Conservation (phyloP, 495 filamentous ascomycete genomes). For the Darksidea phi region DNA sequence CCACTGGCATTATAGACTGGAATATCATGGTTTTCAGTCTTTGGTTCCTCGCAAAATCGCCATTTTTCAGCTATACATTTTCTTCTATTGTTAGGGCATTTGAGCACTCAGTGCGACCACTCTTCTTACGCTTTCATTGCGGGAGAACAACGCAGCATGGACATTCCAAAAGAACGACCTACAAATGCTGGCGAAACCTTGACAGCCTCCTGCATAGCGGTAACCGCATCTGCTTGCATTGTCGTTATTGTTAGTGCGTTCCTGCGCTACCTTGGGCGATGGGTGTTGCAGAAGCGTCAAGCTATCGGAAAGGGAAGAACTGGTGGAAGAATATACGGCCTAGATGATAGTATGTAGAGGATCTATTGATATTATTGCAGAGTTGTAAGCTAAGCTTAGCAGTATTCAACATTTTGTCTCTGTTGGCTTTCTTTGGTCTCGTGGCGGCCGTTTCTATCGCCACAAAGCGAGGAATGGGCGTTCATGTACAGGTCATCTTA, state of each 20-base stretch:
- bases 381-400: background rate
- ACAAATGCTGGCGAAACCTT: constrained; percentile 12
- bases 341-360: constrained; percentile 15
- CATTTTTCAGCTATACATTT: too few species aligned
- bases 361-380: background rate
- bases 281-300: constrained; percentile 1
- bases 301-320: constrained; percentile 4
- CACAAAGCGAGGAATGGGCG: constrained; percentile 17
- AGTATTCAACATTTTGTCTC: constrained; percentile 18
- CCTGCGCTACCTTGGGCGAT: constrained; percentile 13
- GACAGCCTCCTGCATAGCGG: background rate
- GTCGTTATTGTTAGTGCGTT: constrained; percentile 1
- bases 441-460: constrained; percentile 12
- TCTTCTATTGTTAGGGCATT: too few species aligned
- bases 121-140: background rate
- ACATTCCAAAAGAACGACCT: constrained; percentile 6
- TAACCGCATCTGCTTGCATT: background rate
- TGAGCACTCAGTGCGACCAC: too few species aligned
- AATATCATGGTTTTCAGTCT: too few species aligned
- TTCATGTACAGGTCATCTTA: constrained; percentile 5
- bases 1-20: too few species aligned
- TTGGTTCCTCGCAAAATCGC: too few species aligned
- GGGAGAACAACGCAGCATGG: constrained; percentile 4
- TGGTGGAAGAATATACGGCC: constrained; percentile 4
- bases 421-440: constrained; percentile 21